Evolutionary conservation across 371 early-diverging fungal species (phyloP).

Genomic region (Mucor mucedo): DNA sequence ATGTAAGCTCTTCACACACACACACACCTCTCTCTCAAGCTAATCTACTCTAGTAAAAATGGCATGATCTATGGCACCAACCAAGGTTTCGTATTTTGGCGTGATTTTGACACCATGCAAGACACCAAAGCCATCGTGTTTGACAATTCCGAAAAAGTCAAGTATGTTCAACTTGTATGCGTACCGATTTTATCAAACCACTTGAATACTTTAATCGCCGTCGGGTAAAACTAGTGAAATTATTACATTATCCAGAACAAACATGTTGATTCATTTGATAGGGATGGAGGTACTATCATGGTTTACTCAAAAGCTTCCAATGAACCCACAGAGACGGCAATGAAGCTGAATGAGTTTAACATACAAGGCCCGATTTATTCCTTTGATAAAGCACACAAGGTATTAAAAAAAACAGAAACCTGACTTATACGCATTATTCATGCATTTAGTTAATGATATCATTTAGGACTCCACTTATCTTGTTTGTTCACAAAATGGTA

Average conservation of each 20-base stretch:
- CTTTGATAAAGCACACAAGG: slow-evolving; percentile 18
- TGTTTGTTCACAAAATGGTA: slow-evolving; percentile 10
- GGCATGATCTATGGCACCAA: slow-evolving; percentile 20
- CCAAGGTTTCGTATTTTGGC: slow-evolving; percentile 15
- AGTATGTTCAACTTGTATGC: not conserved
- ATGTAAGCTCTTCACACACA: too few relatives aligned
- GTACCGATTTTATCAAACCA: not conserved
- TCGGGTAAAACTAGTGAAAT: slow-evolving; percentile 18
- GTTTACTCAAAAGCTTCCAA: slow-evolving; percentile 9
- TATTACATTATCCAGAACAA: not conserved
- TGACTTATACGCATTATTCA: too few relatives aligned
- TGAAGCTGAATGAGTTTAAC: slow-evolving; percentile 21
- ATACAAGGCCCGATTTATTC: slow-evolving; percentile 14
- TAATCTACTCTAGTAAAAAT: not conserved
- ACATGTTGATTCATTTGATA: not conserved
- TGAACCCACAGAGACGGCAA: not conserved
- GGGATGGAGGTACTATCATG: slow-evolving; percentile 24
- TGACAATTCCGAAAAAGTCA: slow-evolving; percentile 11
- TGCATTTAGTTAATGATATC: not conserved
- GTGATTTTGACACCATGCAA: slow-evolving; percentile 3
- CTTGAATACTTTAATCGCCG: not conserved
- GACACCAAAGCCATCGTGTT: slow-evolving; percentile 3
- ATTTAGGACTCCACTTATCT: slow-evolving; percentile 9
- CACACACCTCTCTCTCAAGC: not conserved
- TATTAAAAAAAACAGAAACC: too few relatives aligned